Base-by-base conservation (phyloP, 352 stramenopile genomes). In the Phytopythium boreale region DNA sequence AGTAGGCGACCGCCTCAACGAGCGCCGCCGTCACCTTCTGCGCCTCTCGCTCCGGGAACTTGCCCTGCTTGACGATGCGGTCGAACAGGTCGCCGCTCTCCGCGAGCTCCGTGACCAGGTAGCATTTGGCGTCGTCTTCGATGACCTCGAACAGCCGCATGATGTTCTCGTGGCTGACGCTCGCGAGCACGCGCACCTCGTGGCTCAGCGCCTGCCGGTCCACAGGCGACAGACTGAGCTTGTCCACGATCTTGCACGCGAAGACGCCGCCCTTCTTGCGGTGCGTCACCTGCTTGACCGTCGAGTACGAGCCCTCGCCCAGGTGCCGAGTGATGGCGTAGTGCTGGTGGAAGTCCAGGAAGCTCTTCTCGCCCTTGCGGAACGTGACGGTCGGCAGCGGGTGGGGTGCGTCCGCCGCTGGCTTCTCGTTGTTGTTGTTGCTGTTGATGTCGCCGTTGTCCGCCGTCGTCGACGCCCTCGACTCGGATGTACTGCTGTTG, bases 41-140 rank as follows among this genome's bases (percentile, higher is more conserved):
- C 0, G 84, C 84, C 31, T 93, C 84, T 10, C 61, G 63, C 61
- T 88, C 72, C 0, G 72, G 70, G 50, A 94, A 89, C 43, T 89
- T 90, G 64, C 85, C 87, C 50, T 90, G 78, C 52, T 93, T 92
- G 36, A 92, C 87, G 58, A 96, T 92, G n/a, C 84, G 77, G 59
- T 96, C 88, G 27, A 96, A 95, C 22, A 94, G 62, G 59, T 95
- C 87, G 29, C 95, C 94, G 56, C 96, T 85, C 68, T 95, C 89
- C 37, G 97, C 96, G 26, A 98, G 80, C 70, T 99, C 96, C 56
- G 98, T 98, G 22, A 99, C 93, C 66, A 99, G 82, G 70, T 99
- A 99, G 82, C 97, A 99, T 68, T 98, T 90, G 64, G 91, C 80
- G 49, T 93, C 86, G 67, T 98, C 93, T 56, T 98, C 87, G 56